Evolutionary conservation across 257 asterid species (phyloP), one percentile per base, ranked within the genome.

Genomic region (Salvia hispanica): DNA sequence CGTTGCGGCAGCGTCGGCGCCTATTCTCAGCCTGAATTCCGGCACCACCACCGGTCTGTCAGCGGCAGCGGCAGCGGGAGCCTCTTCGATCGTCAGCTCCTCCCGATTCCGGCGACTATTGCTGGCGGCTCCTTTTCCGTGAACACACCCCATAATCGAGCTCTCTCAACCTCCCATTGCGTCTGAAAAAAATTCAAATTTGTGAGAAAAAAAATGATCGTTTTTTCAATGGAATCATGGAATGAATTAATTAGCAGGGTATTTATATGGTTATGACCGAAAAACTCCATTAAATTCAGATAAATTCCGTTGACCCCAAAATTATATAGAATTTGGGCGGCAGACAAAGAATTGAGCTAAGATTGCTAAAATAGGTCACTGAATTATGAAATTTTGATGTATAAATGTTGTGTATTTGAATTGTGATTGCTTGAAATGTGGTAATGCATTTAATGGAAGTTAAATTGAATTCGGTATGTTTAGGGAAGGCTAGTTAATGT

Each of bases 71-170:
- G 44, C 46, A 51, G 57, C 14, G 50, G 75, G 9, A 25, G 31
- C 31, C 31, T 25, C 31, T 25, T 25, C 31, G 2, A 25, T 25
- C 31, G 31, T 25, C 31, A 25, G 31, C 31, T 25, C 31, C 31
- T 25, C 31, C 31, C 34, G 63, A 67, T 50, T 74, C 79, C 80
- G 82, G 60, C 71, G 68, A 39, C 31, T 25, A 25, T 25, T 1
- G 31, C 31, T 25, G 31, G 31, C 31, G 39, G 76, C 79, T 58
- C 80, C 52, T 69, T 72, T 83, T 18, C 86, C 82, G 18, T 81
- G 68, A 50, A 86, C 85, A 55, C 93, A 83, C 56, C 93, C 93
- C 93, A 86, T 86, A 64, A 55, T 44, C 55, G 58, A 62, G n/a
- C 21, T 25, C 31, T 25, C 31, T 25, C 31, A 60, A 66, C 70